These are phyloP conservation scores for Xylaria bambusicola DNA, from an alignment of 495 filamentous ascomycete genomes.

Conservation along the genomic window DNA sequence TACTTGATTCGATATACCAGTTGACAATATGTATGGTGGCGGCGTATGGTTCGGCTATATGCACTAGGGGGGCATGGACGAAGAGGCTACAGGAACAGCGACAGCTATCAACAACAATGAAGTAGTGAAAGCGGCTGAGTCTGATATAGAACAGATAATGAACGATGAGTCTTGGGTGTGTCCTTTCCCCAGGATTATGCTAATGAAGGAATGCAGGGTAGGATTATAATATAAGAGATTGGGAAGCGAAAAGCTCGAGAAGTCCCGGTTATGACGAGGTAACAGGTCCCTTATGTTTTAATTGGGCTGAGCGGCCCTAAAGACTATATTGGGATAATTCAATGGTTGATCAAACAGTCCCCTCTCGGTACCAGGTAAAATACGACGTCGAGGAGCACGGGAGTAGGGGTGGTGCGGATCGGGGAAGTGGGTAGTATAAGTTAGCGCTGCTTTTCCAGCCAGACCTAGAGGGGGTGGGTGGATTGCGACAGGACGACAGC, in stretches of 20 bases:
- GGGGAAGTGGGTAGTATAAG: not conserved
- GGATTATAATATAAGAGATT: not conserved
- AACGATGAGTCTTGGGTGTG: too few relatives aligned
- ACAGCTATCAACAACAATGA: not conserved
- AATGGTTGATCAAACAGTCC: conserved; percentile 14
- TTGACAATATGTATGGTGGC: conserved; percentile 1
- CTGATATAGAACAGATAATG: too few relatives aligned
- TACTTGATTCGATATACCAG: too few relatives aligned
- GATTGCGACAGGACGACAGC: too few relatives aligned
- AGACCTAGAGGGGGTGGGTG: too few relatives aligned
- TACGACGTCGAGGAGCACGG: not conserved
- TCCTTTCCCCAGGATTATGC: not conserved
- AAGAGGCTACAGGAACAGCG: not conserved
- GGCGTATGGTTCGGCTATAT: not conserved
- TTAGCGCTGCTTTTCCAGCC: not conserved
- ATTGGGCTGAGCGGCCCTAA: conserved; percentile 6
- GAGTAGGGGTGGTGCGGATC: not conserved
- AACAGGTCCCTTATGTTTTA: not conserved
- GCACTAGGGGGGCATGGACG: conserved; percentile 4
- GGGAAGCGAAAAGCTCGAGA: conserved; percentile 1
- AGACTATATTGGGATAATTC: conserved; percentile 4
- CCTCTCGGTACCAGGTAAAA: not conserved
- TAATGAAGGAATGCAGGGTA: not conserved
- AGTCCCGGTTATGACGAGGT: not conserved
- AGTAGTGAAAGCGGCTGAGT: not conserved